Base-by-base conservation (phyloP, 179 eudicot species). In the Vitellaria paradoxa region DNA sequence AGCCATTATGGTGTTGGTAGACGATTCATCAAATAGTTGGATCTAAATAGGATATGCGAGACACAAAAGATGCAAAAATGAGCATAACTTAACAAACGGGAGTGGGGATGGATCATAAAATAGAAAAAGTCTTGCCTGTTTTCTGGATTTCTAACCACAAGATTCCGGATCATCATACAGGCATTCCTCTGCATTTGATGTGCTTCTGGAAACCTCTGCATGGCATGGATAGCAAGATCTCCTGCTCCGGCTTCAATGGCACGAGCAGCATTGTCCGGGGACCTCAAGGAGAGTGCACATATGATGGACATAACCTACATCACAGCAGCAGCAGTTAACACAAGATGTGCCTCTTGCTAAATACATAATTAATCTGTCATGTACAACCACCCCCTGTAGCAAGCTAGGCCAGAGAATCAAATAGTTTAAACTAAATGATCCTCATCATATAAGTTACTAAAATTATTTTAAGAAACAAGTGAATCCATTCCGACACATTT, bases 201-300 rank as follows among this genome's bases (percentile, higher is more conserved):
- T 7, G 92, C 85, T 76, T 81, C 81, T 17, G 98, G 98, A 85
- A 89, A 91, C 70, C 82, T 87, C 78, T 89, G 86, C 99, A 96
- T 96, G 72, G 97, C 87, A 83, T 88, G 97, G 65, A 91, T 88
- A 68, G 96, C 99, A 77, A 96, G 86, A 83, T 96, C 98, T 68
- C 99, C 98, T 0, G 98, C 98, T 85, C 99, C 99, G 59, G 98
- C 92, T 89, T 96, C 97, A 78, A 96, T 79, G 60, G 97, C 98
- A 79, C 88, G 85, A 66, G 97, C 80, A 76, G 98, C 97, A 74
- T 94, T 85, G 56, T 86, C 90, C 20, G 99, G 99, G 76, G 92
- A 87, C 81, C 99, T 91, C 82, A 96, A 79, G 63, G 82, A 93
- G 23, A 96, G 91, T 62, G 87, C 86, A 66, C 81, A 82, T 70